Conservation (phyloP, 768 basidiomycete species). For the Naganishia friedmannii region DNA sequence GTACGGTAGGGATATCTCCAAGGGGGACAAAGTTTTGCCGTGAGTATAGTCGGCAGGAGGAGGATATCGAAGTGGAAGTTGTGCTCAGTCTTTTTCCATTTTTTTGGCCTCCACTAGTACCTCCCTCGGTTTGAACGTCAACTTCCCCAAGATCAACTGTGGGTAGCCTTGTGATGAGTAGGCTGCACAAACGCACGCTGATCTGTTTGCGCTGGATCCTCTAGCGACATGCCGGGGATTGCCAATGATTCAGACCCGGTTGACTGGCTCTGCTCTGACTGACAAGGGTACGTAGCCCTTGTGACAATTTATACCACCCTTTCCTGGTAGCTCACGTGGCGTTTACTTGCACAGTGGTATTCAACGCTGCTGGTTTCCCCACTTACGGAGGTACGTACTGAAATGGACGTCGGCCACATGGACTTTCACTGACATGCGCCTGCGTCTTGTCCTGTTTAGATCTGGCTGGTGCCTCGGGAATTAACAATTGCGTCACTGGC, state of each 20-base stretch:
- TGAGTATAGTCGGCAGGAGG: not conserved
- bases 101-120: not conserved
- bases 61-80: not conserved
- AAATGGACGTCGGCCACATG: not conserved
- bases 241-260: slow-evolving; percentile 26
- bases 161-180: not conserved
- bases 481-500: slow-evolving; percentile 25
- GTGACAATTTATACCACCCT: not conserved
- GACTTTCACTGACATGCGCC: not conserved
- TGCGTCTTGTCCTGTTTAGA: not conserved
- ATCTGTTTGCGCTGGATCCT: not conserved
- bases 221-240: slow-evolving; percentile 23
- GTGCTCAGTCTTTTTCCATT: not conserved
- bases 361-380: slow-evolving; percentile 25
- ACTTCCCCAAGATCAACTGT: slow-evolving; percentile 29
- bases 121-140: slow-evolving; percentile 25
- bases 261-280: slow-evolving; percentile 22
- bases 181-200: not conserved
- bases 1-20: slow-evolving; percentile 14
- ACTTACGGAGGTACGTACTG: slow-evolving; percentile 5
- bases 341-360: not conserved
- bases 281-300: slow-evolving; percentile 18
- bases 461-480: slow-evolving; percentile 3
- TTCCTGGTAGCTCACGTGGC: not conserved
- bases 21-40: slow-evolving; percentile 27